Base-by-base conservation (phyloP, 148 eudicot genomes). In the Agrostemma githago region DNA sequence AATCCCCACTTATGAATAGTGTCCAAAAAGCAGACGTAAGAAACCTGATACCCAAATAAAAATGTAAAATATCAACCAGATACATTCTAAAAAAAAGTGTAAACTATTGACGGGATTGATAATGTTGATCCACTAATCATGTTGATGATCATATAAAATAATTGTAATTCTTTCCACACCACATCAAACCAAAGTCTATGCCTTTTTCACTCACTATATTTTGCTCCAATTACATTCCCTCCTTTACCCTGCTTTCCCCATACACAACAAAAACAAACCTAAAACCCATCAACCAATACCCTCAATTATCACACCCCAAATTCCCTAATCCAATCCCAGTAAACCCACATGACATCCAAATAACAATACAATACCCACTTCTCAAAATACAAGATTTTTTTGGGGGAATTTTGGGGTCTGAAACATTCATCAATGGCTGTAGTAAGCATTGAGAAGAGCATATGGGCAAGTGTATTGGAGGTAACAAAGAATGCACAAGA, bases 401-500 rank as follows among this genome's bases (percentile, higher is more conserved):
- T 10, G 15, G 15, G 15, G 14, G 15, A 51, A 51, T 51, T 51
- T 48, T 11, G 56, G 3, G 11, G 56, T 51, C 56, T 51, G 2
- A 51, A 51, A 2, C 56, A 12, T 48, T 8, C 56, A 51, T 51
- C 56, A 51, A 89, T 89, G 93, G 88, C 77, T 48, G 43, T 84
- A 3, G 20, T 79, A 46, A 38, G 62, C 38, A 71, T 43, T 20
- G 70, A 73, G 43, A 81, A 65, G 39, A 78, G 38, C 64, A 17
- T 86, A 48, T 90, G 93, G 93, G 92, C 83, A 74, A 82, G 62
- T 81, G 85, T 90, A 15, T 19, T 90, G 21, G 89, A 85, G 39
- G 77, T 82, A 58, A 90, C 97, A 5, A 87, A 88, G 76, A 67
- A 37, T 68, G 89, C 89, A 66, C 92, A 88, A 83, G 83, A 84